Evolutionary conservation across 2,329 filamentous ascomycete species (phyloP).

Genomic region (Escovopsis weberi): DNA sequence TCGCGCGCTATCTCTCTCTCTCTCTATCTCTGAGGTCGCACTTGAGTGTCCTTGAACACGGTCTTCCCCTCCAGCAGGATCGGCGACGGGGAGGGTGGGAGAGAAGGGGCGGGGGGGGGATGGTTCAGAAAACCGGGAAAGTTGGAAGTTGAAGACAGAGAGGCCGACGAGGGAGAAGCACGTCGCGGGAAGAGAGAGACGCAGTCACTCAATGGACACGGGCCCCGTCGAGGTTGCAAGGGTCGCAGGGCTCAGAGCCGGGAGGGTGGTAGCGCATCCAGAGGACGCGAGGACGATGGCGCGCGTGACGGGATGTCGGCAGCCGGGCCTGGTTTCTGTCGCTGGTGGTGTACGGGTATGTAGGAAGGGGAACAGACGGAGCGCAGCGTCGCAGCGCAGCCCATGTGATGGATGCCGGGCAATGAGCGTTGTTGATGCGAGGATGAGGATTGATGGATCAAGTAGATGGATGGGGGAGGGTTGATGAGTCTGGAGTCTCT

Average conservation of each 20-base stretch:
- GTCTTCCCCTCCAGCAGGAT: neutral
- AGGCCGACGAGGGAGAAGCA: neutral
- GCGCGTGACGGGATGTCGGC: constrained; percentile 5
- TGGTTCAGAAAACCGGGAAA: neutral
- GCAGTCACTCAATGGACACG: too few species aligned
- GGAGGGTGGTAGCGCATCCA: constrained; percentile 15
- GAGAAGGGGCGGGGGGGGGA: neutral
- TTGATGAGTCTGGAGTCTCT: too few species aligned
- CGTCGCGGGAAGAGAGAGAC: neutral
- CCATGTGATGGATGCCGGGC: constrained; percentile 16
- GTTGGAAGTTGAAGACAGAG: neutral
- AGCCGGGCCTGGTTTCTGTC: neutral
- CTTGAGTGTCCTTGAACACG: too few species aligned
- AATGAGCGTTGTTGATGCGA: too few species aligned
- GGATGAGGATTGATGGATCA: too few species aligned
- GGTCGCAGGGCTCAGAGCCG: neutral
- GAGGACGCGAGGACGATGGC: constrained; percentile 6
- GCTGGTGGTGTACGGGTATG: neutral
- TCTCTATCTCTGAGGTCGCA: too few species aligned
- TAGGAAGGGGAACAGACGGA: constrained; percentile 11
- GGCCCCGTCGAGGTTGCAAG: neutral
- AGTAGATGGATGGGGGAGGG: too few species aligned
- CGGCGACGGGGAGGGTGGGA: neutral
- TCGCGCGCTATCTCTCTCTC: too few species aligned
- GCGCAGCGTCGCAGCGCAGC: constrained; percentile 10